Evolutionary conservation across 768 basidiomycete species (phyloP), one percentile per base, ranked within the genome.

Genomic region (Xanthoconium stramineum): DNA sequence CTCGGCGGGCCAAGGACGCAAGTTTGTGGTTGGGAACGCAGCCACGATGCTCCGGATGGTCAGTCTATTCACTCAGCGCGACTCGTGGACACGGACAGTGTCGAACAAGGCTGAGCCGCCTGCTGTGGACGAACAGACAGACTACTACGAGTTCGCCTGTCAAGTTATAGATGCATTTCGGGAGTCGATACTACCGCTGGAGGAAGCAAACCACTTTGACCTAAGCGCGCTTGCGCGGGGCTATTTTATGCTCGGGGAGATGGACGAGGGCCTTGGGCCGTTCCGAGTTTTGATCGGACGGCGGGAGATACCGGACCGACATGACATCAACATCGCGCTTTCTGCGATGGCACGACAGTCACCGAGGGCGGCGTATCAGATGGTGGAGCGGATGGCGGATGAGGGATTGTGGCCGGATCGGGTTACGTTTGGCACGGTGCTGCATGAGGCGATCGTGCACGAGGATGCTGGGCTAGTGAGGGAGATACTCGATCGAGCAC

Each of bases 271-370:
- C 3, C 74, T 86, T 53, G 61, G 68, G 11, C 70, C 76, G 24
- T 72, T 89, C 62, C 73, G 72, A 50, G 53, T 78, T 52, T 64
- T 88, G 37, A 65, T 82, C 39, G 59, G 67, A 24, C 80, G 83
- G 47, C 69, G 65, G 53, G 80, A 85, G 65, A 63, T 78, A 50
- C 85, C 85, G 15, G 86, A 89, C 67, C 59, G 78, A 38, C 73
- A 81, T 64, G 88, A 90, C 63, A 72, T 87, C 48, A 88, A 88
- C 62, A 80, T 90, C 47, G 78, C 77, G 39, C 75, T 90, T 52
- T 74, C 76, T 4, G 80, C 78, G 11, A 67, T 88, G 50, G 80
- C 85, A 29, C 72, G 75, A 55, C 67, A 77, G 58, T 71, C 79
- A 42, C 80, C 85, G 20, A 69, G 70, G 12, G 62, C 62, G 15